These are phyloP conservation scores for Neurospora intermedia DNA, from an alignment of 495 filamentous ascomycete species.

Conservation along the genomic window DNA sequence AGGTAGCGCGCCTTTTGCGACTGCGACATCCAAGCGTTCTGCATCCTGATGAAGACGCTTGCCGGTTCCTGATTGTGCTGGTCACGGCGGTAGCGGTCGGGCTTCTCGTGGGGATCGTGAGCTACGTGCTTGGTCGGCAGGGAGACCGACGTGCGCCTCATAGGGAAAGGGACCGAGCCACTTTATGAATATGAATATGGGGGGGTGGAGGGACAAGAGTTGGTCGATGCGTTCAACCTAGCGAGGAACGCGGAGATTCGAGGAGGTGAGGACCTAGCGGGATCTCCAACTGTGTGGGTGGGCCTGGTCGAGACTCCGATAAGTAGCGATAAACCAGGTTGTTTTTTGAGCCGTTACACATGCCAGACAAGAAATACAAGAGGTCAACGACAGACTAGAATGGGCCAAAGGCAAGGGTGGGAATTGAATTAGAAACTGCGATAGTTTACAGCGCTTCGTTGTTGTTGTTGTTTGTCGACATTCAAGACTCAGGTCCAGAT, in stretches of 20 bases:
- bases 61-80: conserved; percentile 23
- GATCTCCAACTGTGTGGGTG: not conserved
- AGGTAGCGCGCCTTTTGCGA: conserved; percentile 66
- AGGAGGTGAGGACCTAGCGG: not conserved
- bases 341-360: not conserved
- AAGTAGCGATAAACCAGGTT: not conserved
- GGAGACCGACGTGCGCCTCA: conserved; percentile 50
- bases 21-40: conserved; percentile 53
- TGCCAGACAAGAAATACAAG: not conserved
- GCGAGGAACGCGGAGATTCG: not conserved
- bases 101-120: conserved; percentile 49
- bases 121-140: conserved; percentile 45
- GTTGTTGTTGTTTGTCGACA: not conserved
- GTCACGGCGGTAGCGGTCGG: conserved; percentile 38
- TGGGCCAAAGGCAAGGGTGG: not conserved
- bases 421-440: not conserved
- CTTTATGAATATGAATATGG: not conserved
- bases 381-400: conserved; percentile 4
- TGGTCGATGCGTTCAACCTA: not conserved
- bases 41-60: conserved; percentile 36
- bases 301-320: not conserved
- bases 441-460: not conserved
- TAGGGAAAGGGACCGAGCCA: conserved; percentile 17
- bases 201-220: not conserved
- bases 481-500: not conserved